Conservation (phyloP, 1,284 basidiomycete genomes). For the Apiotrichum porosum region DNA sequence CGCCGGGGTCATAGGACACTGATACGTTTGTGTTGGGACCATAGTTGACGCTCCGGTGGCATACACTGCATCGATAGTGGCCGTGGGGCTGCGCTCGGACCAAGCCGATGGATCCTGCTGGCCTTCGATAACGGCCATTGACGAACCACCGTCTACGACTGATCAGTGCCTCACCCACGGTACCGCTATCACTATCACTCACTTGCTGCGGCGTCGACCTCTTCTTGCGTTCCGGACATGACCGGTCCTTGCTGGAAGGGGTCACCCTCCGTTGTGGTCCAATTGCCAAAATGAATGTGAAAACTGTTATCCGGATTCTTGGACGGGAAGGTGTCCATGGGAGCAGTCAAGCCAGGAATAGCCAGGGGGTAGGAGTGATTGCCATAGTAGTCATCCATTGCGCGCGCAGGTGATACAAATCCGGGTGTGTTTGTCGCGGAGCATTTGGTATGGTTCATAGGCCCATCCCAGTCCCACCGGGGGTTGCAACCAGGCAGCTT, state of each 20-base stretch:
- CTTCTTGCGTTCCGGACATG: background rate
- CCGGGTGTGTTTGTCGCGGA: background rate
- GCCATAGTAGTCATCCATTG: background rate
- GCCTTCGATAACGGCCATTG: no score
- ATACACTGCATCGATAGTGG: no score
- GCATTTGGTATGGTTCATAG: background rate
- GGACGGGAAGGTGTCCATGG: background rate
- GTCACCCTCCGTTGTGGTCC: no score
- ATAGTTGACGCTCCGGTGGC: no score
- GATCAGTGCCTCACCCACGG: no score
- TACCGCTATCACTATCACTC: no score
- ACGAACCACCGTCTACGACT: no score
- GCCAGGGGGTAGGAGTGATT: background rate
- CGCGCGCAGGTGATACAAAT: background rate
- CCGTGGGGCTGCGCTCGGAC: no score
- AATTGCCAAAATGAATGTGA: no score
- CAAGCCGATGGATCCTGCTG: no score
- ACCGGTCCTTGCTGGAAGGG: background rate
- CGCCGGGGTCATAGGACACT: no score
- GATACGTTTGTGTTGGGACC: no score
- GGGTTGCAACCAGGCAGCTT: conserved; percentile 15
- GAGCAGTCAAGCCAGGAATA: background rate
- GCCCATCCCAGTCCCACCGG: conserved; percentile 5
- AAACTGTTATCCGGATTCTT: background rate
- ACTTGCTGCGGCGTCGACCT: background rate